These are phyloP conservation scores for Solanum commersonii DNA, from an alignment of 257 asterid genomes.

Conservation along the genomic window DNA sequence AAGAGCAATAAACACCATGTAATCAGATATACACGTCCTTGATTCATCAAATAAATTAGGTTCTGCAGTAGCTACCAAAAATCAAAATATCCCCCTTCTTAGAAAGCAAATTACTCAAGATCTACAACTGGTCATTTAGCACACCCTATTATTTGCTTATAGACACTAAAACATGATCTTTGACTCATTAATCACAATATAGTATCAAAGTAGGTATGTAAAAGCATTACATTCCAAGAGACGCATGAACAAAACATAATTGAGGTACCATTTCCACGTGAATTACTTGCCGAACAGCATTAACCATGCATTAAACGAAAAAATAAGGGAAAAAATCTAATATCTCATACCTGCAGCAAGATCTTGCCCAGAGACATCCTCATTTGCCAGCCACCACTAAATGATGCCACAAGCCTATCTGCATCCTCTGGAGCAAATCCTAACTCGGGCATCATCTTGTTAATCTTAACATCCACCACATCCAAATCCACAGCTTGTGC, in stretches of 20 bases:
- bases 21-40: background rate
- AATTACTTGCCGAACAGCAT: background rate
- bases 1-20: background rate
- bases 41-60: background rate
- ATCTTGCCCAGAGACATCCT: slow-evolving; percentile 99
- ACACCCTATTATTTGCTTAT: background rate
- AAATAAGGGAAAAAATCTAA: background rate
- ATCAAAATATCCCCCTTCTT: background rate
- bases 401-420: slow-evolving; percentile 93
- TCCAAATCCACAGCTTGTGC: slow-evolving; percentile 97
- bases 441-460: slow-evolving; percentile 87
- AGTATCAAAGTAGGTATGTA: background rate
- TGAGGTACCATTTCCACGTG: background rate
- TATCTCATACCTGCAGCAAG: slow-evolving; percentile 68
- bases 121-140: background rate
- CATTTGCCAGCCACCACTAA: slow-evolving; percentile 99
- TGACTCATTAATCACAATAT: background rate
- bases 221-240: background rate
- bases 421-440: slow-evolving; percentile 84
- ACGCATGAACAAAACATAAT: background rate
- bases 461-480: slow-evolving; percentile 79
- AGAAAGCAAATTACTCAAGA: background rate
- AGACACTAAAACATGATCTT: background rate
- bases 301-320: background rate
- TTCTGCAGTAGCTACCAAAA: background rate